Evolutionary conservation across 1,139 yeast genomes (phyloP).

Genomic region (Suhomyces wounanorum): DNA sequence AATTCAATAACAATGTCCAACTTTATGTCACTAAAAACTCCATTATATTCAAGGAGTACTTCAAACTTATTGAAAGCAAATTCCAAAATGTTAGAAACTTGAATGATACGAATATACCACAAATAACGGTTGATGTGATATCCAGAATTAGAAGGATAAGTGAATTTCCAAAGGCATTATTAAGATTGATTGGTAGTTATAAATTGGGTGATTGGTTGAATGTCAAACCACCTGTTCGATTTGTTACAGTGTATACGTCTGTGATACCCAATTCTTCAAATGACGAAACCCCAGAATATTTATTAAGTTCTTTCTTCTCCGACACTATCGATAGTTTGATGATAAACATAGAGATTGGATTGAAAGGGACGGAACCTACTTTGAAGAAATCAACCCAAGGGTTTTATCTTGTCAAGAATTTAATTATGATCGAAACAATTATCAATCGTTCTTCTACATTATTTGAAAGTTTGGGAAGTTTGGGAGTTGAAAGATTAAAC

Average conservation of each 20-base stretch:
- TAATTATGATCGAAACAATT: conserved; percentile 73
- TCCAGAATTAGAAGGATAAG: conserved; percentile 64
- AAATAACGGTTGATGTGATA: conserved; percentile 64
- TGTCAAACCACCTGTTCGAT: conserved; percentile 49
- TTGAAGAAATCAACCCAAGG: conserved; percentile 62
- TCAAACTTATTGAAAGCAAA: conserved; percentile 54
- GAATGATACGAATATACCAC: conserved; percentile 67
- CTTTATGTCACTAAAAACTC: conserved; percentile 17
- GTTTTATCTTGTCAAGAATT: conserved; percentile 67
- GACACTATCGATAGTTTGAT: conserved; percentile 77
- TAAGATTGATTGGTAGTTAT: conserved; percentile 51
- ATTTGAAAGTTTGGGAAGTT: conserved; percentile 56
- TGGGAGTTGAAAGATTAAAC: conserved; percentile 67
- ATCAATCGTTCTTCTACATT: conserved; percentile 60
- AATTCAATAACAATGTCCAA: conserved; percentile 13
- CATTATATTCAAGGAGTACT: conserved; percentile 52
- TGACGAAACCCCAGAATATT: conserved; percentile 45
- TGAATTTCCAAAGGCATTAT: conserved; percentile 59
- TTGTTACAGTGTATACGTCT: conserved; percentile 52
- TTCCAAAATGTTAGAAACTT: conserved; percentile 45
- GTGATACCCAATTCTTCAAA: conserved; percentile 38
- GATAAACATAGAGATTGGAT: conserved; percentile 56
- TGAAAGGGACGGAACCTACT: conserved; percentile 38
- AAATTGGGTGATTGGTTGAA: conserved; percentile 74
- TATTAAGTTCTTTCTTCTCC: conserved; percentile 65